phyloP scores from a whole-genome alignment of 352 stramenopile species.

The Globisporangium echinulatum region DNA sequence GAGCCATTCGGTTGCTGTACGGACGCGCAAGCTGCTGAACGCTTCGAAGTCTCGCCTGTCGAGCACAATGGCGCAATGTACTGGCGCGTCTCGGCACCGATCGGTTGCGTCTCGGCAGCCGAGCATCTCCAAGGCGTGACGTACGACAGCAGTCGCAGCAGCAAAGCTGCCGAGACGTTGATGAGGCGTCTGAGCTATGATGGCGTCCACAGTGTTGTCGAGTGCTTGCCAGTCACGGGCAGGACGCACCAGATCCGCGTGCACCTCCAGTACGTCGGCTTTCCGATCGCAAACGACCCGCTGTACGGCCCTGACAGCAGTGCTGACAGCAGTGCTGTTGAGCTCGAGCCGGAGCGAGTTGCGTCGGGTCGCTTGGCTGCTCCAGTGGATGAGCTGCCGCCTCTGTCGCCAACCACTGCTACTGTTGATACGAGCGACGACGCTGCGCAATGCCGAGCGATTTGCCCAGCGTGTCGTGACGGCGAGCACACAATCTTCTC shows the following conservation, averaged over 20 bases:
- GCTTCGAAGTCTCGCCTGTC: conserved; percentile 1
- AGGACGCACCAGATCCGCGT: conserved; percentile 95
- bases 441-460: background rate
- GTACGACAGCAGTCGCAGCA: background rate
- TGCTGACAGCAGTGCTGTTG: background rate
- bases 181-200: conserved; percentile 17
- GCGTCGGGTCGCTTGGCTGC: too few relatives aligned
- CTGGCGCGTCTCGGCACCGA: conserved; percentile 35
- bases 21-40: too few relatives aligned
- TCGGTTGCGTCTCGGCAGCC: conserved; percentile 17
- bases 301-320: conserved; percentile 68
- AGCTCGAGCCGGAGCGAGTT: background rate
- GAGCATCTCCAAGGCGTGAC: conserved; percentile 18
- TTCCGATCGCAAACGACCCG: conserved; percentile 93
- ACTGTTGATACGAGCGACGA: background rate
- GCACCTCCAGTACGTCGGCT: conserved; percentile 84
- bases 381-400: too few relatives aligned
- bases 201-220: conserved; percentile 65
- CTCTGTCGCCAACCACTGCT: background rate
- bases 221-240: conserved; percentile 88
- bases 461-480: conserved; percentile 18
- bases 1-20: too few relatives aligned
- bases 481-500: conserved; percentile 15
- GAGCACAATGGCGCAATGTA: conserved; percentile 13
- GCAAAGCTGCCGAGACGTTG: conserved; percentile 37